Percentiles rank a stretch among this genome's conserved stretches.
These are phyloP conservation scores for Intubia oerlemansii DNA, from an alignment of 2,329 filamentous ascomycete genomes.

Conservation along the genomic window DNA sequence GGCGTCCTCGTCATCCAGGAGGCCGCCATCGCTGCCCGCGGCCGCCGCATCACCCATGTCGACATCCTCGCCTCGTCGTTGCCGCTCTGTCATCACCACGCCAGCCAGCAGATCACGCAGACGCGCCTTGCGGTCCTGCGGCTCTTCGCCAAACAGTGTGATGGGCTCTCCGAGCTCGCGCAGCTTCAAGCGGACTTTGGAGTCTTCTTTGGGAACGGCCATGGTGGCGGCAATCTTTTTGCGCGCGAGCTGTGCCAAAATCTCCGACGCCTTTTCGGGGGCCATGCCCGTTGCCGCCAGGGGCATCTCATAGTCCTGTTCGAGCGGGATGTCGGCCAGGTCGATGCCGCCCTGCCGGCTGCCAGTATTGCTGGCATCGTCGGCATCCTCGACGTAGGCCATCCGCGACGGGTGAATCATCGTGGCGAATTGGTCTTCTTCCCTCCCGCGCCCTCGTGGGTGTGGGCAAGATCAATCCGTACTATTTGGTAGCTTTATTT, in stretches of 20 bases:
- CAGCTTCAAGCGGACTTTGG: constrained; percentile 57
- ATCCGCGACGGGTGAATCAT: constrained; percentile 76
- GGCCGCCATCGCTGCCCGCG: constrained; percentile 3
- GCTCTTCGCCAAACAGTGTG: constrained; percentile 83
- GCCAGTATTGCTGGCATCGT: constrained; percentile 44
- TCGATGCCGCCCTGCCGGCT: constrained; percentile 25
- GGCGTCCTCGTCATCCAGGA: constrained; percentile 38
- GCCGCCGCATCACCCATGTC: neutral
- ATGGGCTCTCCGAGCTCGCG: constrained; percentile 83
- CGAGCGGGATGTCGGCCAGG: constrained; percentile 32
- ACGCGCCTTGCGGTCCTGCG: constrained; percentile 66
- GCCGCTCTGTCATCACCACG: no score
- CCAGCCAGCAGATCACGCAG: constrained; percentile 49
- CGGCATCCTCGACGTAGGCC: constrained; percentile 79
- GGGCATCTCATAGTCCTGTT: constrained; percentile 71
- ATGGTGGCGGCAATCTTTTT: constrained; percentile 78
- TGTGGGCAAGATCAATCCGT: no score
- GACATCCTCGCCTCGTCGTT: constrained; percentile 1
- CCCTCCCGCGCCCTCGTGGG: neutral
- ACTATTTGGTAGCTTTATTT: no score
- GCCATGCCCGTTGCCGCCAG: constrained; percentile 41
- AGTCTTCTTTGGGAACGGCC: constrained; percentile 80
- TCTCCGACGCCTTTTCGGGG: constrained; percentile 64
- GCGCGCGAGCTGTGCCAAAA: constrained; percentile 74
- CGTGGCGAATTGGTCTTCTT: constrained; percentile 2